Conservation (phyloP, 2,329 filamentous ascomycete genomes). For the Colletotrichum neosansevieriae region DNA sequence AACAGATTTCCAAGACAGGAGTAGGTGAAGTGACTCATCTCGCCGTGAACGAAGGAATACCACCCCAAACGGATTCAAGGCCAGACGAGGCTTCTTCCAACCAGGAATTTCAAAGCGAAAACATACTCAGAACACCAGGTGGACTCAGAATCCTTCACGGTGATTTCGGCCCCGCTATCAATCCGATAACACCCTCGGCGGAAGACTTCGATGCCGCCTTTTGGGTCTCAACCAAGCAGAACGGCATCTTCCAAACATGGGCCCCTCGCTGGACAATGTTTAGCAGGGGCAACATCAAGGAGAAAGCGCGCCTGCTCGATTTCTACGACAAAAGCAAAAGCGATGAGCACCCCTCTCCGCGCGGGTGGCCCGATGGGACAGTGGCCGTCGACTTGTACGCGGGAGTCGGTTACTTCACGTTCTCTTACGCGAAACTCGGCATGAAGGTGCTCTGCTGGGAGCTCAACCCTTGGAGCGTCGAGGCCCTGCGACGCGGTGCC, state of each 20-base stretch:
- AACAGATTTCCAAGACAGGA: conserved; percentile 56
- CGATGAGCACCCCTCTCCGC: neutral
- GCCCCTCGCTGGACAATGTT: conserved; percentile 95
- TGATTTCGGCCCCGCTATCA: conserved; percentile 73
- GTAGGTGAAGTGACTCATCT: conserved; percentile 64
- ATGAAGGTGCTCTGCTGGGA: conserved; percentile 88
- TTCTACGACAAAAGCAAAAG: conserved; percentile 53
- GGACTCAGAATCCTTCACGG: conserved; percentile 79
- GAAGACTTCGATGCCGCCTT: conserved; percentile 75
- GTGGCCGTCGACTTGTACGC: conserved; percentile 85
- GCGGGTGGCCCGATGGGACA: conserved; percentile 1
- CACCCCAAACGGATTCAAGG: conserved; percentile 51
- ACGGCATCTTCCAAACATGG: conserved; percentile 87
- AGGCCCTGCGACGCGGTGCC: conserved; percentile 84
- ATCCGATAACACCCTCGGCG: conserved; percentile 46
- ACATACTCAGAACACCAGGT: conserved; percentile 79
- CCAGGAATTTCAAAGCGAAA: conserved; percentile 58
- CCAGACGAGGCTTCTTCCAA: conserved; percentile 9
- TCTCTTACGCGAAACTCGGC: conserved; percentile 81
- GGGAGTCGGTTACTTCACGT: conserved; percentile 94
- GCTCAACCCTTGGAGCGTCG: conserved; percentile 88
- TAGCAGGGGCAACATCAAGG: conserved; percentile 87
- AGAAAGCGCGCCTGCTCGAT: conserved; percentile 81
- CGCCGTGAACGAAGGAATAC: conserved; percentile 73
- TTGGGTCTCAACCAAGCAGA: conserved; percentile 84